These are phyloP conservation scores for Yarrowia sp. DNA, from an alignment of 805 yeast species.

Conservation along the genomic window DNA sequence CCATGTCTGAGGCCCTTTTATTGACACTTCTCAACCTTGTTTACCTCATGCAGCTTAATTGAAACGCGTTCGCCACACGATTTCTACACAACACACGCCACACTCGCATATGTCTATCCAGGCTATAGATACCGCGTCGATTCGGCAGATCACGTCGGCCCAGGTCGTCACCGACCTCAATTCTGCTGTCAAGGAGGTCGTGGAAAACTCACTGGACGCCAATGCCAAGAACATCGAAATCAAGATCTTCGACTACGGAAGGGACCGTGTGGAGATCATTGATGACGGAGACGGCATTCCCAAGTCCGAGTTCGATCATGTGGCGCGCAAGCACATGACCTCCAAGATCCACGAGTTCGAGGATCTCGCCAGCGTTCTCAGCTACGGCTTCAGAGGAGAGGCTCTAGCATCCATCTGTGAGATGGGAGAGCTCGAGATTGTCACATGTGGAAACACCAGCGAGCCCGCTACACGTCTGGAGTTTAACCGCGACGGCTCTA, in stretches of 20 bases:
- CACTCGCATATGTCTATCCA: constrained; percentile 35
- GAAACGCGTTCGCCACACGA: neutral
- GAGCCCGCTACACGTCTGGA: constrained; percentile 61
- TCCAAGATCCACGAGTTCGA: constrained; percentile 49
- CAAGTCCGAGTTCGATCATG: constrained; percentile 45
- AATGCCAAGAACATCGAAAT: constrained; percentile 65
- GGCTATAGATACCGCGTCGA: constrained; percentile 51
- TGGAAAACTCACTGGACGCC: constrained; percentile 88
- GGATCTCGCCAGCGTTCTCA: constrained; percentile 43
- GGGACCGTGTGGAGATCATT: constrained; percentile 62
- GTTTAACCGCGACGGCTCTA: constrained; percentile 55
- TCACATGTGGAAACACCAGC: constrained; percentile 45
- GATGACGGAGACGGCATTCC: constrained; percentile 77
- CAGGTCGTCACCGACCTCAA: constrained; percentile 83
- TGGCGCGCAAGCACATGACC: constrained; percentile 54
- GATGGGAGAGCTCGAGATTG: constrained; percentile 47
- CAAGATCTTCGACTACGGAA: constrained; percentile 65
- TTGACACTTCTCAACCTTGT: neutral
- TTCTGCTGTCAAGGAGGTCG: constrained; percentile 76
- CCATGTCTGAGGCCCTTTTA: too few species aligned
- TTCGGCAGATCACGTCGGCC: constrained; percentile 81
- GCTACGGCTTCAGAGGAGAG: constrained; percentile 74
- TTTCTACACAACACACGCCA: neutral
- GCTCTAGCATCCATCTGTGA: constrained; percentile 58
- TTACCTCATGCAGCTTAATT: neutral